Conservation (phyloP, 192 early-diverging fungal species). For the Neocallimastix lanati region DNA sequence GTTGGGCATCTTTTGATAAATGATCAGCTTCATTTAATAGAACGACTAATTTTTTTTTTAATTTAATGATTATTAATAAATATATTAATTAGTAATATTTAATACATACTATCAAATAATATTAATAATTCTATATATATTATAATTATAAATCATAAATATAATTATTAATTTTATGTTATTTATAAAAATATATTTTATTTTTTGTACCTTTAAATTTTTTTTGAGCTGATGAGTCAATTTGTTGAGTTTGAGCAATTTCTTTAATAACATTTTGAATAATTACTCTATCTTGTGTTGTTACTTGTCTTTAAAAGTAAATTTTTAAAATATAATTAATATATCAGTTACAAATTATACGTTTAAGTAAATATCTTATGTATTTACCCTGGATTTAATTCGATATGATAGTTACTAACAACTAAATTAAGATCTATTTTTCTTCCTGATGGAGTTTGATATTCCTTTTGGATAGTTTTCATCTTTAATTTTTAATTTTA, state of each 20-base stretch:
- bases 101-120: neutral
- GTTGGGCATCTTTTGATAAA: conserved; percentile 78
- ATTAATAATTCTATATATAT: neutral
- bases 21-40: conserved; percentile 86
- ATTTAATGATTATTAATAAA: no score
- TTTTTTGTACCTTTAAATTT: conserved; percentile 58
- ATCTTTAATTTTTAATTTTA: no score
- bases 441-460: conserved; percentile 62
- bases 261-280: conserved; percentile 94
- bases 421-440: conserved; percentile 79
- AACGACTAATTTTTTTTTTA: conserved; percentile 40
- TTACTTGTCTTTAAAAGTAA: conserved; percentile 62
- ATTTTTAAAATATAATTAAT: no score
- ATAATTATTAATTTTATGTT: neutral
- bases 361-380: no score
- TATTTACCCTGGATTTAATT: conserved; percentile 14
- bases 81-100: no score
- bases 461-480: conserved; percentile 72
- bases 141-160: no score
- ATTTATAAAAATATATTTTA: neutral
- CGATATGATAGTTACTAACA: conserved; percentile 88
- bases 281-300: conserved; percentile 76
- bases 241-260: conserved; percentile 85
- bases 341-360: no score
- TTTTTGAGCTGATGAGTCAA: conserved; percentile 57